phyloP scores from a whole-genome alignment of 768 basidiomycete species.

The Boletus speciosus region DNA sequence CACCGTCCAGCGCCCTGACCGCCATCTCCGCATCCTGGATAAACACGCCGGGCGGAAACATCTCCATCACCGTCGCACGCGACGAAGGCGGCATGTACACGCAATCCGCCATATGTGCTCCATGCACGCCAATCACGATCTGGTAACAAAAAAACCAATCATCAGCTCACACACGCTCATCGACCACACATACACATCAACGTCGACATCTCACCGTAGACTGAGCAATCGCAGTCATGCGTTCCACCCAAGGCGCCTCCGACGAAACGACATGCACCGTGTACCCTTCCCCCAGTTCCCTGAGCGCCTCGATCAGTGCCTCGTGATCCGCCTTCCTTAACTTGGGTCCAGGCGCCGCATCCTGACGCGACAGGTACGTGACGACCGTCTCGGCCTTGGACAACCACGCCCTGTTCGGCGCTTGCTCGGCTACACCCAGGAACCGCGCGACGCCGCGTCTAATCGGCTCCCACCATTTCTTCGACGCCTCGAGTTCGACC shows the following conservation, averaged over 20 bases:
- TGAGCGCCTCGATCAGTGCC: constrained; percentile 55
- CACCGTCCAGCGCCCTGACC: constrained; percentile 43
- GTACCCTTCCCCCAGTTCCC: constrained; percentile 49
- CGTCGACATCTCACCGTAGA: constrained; percentile 52
- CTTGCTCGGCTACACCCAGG: constrained; percentile 34
- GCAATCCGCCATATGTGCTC: constrained; percentile 61
- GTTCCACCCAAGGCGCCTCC: constrained; percentile 53
- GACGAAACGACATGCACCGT: constrained; percentile 55
- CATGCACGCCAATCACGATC: constrained; percentile 61
- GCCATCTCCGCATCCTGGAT: constrained; percentile 59
- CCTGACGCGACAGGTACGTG: constrained; percentile 67
- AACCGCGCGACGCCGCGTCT: constrained; percentile 42
- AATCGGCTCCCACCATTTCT: constrained; percentile 70
- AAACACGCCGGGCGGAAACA: constrained; percentile 69
- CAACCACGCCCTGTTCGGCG: constrained; percentile 11
- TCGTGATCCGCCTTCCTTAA: constrained; percentile 56
- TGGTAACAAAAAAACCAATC: constrained; percentile 19
- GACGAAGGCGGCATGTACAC: constrained; percentile 64
- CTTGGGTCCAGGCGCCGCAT: constrained; percentile 46
- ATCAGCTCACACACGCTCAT: constrained; percentile 5
- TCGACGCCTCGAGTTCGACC: constrained; percentile 42
- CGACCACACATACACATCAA: not conserved
- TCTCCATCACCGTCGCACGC: constrained; percentile 67
- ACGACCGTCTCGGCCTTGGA: constrained; percentile 43
- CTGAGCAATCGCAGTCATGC: constrained; percentile 60